Conservation (phyloP, 2,329 filamentous ascomycete species). For the Niveomyces coronatus region DNA sequence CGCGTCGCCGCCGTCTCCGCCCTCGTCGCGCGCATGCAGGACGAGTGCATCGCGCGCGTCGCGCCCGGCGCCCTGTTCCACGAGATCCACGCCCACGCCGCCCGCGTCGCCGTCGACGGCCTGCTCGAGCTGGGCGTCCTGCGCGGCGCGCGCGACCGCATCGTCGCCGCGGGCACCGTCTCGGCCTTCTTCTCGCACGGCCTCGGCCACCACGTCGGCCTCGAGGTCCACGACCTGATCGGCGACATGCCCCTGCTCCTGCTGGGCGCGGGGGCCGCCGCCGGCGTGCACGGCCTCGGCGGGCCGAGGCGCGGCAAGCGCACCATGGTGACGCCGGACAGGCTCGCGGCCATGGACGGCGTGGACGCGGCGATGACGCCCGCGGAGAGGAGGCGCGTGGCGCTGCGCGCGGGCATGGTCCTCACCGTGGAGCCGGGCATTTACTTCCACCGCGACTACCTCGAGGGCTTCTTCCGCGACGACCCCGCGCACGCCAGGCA, state of each 20-base stretch:
- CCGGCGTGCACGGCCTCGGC: slow-evolving; percentile 18
- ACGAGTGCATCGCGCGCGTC: slow-evolving; percentile 57
- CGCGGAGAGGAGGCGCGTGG: slow-evolving; percentile 25
- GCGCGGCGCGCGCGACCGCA: slow-evolving; percentile 47
- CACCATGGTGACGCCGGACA: slow-evolving; percentile 28
- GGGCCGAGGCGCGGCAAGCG: slow-evolving; percentile 30
- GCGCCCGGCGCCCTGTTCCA: slow-evolving; percentile 61
- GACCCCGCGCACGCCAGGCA: slow-evolving; percentile 48
- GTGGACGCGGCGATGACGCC: slow-evolving; percentile 16
- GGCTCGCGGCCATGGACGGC: slow-evolving; percentile 19
- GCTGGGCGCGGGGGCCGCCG: slow-evolving; percentile 9
- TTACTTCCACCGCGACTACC: slow-evolving; percentile 67
- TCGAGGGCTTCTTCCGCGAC: slow-evolving; percentile 57
- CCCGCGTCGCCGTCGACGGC: slow-evolving; percentile 60
- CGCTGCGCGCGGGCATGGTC: slow-evolving; percentile 52
- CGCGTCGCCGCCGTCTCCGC: slow-evolving; percentile 66
- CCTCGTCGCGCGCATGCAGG: slow-evolving; percentile 74
- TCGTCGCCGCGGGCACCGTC: slow-evolving; percentile 41
- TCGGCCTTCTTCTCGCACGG: slow-evolving; percentile 58
- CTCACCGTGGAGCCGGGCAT: slow-evolving; percentile 73
- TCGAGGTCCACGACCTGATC: slow-evolving; percentile 53
- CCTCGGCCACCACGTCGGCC: slow-evolving; percentile 53
- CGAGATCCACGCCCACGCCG: slow-evolving; percentile 62
- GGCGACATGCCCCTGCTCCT: slow-evolving; percentile 28
- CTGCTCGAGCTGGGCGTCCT: slow-evolving; percentile 64